A percentile compares a stretch with the other conserved stretches of the same genome.
These are phyloP conservation scores for Penicillium bialowiezense DNA, from an alignment of 495 filamentous ascomycete genomes.

Conservation along the genomic window DNA sequence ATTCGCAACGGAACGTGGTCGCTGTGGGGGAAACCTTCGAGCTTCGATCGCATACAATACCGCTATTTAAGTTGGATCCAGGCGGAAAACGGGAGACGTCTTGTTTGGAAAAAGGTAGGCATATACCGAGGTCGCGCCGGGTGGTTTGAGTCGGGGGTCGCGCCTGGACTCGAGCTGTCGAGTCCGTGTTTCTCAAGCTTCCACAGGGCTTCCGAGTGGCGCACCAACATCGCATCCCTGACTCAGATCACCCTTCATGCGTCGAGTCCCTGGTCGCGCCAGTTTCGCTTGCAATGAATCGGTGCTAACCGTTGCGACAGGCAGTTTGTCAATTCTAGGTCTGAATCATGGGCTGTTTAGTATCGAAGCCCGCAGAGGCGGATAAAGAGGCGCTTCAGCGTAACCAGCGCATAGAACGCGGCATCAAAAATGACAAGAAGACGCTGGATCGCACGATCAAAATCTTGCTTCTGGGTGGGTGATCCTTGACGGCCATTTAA, in stretches of 20 bases:
- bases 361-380: conserved; percentile 38
- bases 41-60: conserved; percentile 6
- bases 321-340: conserved; percentile 1
- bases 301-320: conserved; percentile 10
- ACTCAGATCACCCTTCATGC: conserved; percentile 20
- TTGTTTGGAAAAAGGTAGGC: conserved; percentile 1
- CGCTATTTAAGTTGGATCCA: background rate
- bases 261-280: background rate
- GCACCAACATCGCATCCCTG: conserved; percentile 28
- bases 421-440: conserved; percentile 79
- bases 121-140: background rate
- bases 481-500: conserved; percentile 11
- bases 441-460: conserved; percentile 76
- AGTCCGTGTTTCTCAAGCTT: conserved; percentile 14
- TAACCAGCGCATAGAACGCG: conserved; percentile 67
- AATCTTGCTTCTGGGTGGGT: conserved; percentile 72
- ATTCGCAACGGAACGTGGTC: conserved; percentile 26
- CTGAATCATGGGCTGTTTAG: conserved; percentile 43
- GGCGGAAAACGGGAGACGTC: background rate
- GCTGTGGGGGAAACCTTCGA: conserved; percentile 23
- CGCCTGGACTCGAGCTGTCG: background rate
- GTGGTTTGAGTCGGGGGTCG: background rate
- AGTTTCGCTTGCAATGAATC: background rate
- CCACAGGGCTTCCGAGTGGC: conserved; percentile 3
- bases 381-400: conserved; percentile 43